Conservation (phyloP, 1,284 basidiomycete genomes). For the Schizopora paradoxa region DNA sequence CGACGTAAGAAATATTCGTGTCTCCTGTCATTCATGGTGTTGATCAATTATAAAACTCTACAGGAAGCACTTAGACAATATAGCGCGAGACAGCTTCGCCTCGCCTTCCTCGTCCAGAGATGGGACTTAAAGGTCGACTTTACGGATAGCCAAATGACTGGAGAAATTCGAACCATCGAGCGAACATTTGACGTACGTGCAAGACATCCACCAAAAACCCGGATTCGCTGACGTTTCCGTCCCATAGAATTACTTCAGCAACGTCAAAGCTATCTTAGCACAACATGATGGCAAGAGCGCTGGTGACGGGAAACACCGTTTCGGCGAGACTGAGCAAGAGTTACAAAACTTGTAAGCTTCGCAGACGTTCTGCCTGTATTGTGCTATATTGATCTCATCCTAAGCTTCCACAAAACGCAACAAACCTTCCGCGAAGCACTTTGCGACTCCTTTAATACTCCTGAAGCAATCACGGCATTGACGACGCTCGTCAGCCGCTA, state of each 20-base stretch:
- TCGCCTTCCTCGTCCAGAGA: constrained; percentile 87
- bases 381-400: constrained; percentile 13
- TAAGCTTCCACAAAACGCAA: constrained; percentile 74
- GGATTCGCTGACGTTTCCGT: background rate
- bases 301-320: constrained; percentile 58
- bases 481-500: constrained; percentile 83
- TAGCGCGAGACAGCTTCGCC: constrained; percentile 85
- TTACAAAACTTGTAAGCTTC: constrained; percentile 53
- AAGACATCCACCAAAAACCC: background rate
- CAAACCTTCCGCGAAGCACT: constrained; percentile 82
- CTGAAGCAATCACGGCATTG: constrained; percentile 72
- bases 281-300: constrained; percentile 41
- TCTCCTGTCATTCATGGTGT: background rate
- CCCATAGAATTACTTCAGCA: constrained; percentile 88
- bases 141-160: constrained; percentile 83
- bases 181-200: constrained; percentile 75
- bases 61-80: constrained; percentile 89
- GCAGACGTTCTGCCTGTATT: background rate
- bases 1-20: constrained; percentile 55
- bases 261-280: constrained; percentile 78
- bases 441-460: constrained; percentile 98
- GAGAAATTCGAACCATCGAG: constrained; percentile 88
- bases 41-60: background rate
- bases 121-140: constrained; percentile 97
- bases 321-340: constrained; percentile 60